phyloP scores from a whole-genome alignment of 2,329 filamentous ascomycete species.

The Hawksworthiomyces lignivorus region DNA sequence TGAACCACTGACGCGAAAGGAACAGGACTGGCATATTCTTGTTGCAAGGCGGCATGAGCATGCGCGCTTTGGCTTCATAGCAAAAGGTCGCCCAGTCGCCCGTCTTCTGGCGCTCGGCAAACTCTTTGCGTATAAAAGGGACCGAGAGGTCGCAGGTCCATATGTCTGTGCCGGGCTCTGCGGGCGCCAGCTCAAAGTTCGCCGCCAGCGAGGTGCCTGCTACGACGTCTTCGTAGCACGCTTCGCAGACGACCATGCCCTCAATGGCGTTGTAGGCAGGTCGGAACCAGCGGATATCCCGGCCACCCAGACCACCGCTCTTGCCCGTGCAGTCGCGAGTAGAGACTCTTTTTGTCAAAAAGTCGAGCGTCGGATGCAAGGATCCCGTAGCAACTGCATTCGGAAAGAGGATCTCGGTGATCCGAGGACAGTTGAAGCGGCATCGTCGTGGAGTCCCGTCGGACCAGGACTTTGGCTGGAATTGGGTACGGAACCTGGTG shows the following conservation, averaged over 20 bases:
- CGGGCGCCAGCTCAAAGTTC: conserved; percentile 19
- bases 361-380: conserved; percentile 19
- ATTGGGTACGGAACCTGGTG: conserved; percentile 22
- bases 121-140: conserved; percentile 23
- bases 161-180: conserved; percentile 20
- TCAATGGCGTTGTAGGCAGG: conserved; percentile 22
- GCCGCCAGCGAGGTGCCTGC: conserved; percentile 21
- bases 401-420: conserved; percentile 27
- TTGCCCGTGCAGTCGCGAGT: conserved; percentile 24
- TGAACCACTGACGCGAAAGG: conserved; percentile 23
- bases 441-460: conserved; percentile 18
- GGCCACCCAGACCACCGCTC: conserved; percentile 13
- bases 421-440: conserved; percentile 24
- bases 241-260: conserved; percentile 29
- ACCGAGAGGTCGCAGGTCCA: conserved; percentile 30
- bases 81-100: conserved; percentile 28
- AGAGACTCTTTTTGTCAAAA: conserved; percentile 20
- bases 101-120: conserved; percentile 18
- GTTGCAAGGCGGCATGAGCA: conserved; percentile 7
- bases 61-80: conserved; percentile 19
- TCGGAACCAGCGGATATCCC: conserved; percentile 26
- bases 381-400: conserved; percentile 21
- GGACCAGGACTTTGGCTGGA: conserved; percentile 15
- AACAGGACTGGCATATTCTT: neutral
- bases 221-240: conserved; percentile 29